Base-by-base conservation (phyloP, 176 grass and related monocot species). In the Oryza australiensis region DNA sequence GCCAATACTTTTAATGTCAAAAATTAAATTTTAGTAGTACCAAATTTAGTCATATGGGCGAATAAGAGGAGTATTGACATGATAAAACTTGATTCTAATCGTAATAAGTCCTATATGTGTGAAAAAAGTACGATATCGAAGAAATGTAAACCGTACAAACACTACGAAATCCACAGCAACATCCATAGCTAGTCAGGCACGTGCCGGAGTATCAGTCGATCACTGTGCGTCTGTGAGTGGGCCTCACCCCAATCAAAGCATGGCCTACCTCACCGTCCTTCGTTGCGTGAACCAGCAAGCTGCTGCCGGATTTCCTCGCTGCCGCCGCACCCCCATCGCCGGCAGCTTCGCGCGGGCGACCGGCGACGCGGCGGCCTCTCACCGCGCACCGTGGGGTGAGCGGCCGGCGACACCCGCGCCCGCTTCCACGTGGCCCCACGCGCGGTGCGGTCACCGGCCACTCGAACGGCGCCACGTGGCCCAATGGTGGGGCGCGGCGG, bases 381-480 rank as follows among this genome's bases (percentile, higher is more conserved):
- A 60, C 70, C 57, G 72, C 40, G 40, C 82, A 77, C 78, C 73
- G 57, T 26, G 33, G 16, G 16, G 78, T 76, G 59, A 82, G 43
- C 78, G 34, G 65, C 27, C 27, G 20, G 14, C 67, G 41, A 26
- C 23, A 6, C 0, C 6, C 32, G 0, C 13, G 0, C 34, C 20
- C 7, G 2, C 83, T 84, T 78, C 62, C 37, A 13, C 1, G 73
- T 4, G 46, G 88, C 72, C 69, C 70, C 26, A 0, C 14, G 0
- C 5, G 11, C 26, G 78, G 78, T 78, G 45, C 46, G n/a, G 1
- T 51, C 46, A 89, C 60, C 28, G 10, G 43, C 79, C 73, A 28
- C 4, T 82, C 15, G 22, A 22, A 0, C 3, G 3, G 45, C 73
- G 79, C 69, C 74, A 84, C 1, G 83, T 92, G 87, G 38, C 6